phyloP scores from a whole-genome alignment of 306 rosid genomes.

The Pueraria montana region DNA sequence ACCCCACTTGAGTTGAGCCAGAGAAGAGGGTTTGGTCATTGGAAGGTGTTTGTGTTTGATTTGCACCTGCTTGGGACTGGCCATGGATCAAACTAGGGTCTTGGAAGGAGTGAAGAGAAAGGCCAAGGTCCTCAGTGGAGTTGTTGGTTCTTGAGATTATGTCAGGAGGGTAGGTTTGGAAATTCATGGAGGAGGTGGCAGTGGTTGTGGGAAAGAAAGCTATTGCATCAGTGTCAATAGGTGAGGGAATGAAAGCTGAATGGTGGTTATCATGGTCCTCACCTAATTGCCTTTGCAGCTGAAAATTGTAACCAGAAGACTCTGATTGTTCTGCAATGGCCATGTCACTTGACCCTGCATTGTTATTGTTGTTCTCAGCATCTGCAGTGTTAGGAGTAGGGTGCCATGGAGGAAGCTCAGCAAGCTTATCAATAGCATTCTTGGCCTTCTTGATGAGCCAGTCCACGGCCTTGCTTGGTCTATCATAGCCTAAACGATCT shows the following conservation, averaged over 20 bases:
- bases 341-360: constrained; percentile 58
- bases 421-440: constrained; percentile 81
- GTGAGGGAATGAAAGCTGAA: constrained; percentile 59
- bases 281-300: constrained; percentile 62
- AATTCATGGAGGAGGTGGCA: constrained; percentile 66
- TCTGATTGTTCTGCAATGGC: constrained; percentile 67
- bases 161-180: constrained; percentile 65
- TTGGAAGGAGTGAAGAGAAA: constrained; percentile 82
- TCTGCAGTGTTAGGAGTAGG: constrained; percentile 50
- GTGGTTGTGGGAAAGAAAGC: constrained; percentile 76
- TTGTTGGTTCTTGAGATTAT: constrained; percentile 59
- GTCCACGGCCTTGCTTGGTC: constrained; percentile 91
- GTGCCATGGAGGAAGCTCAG: constrained; percentile 82
- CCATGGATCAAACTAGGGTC: constrained; percentile 55
- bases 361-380: constrained; percentile 37
- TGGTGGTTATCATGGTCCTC: constrained; percentile 47
- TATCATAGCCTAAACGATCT: constrained; percentile 85
- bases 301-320: constrained; percentile 73
- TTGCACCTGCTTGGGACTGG: constrained; percentile 51
- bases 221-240: constrained; percentile 58
- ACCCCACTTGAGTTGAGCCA: constrained; percentile 55
- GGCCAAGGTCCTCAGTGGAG: constrained; percentile 73
- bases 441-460: constrained; percentile 94
- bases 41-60: constrained; percentile 54
- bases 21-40: constrained; percentile 58